phyloP scores from a whole-genome alignment of 225 moss, liverwort and hornwort species.

The Sphagnum contortum region DNA sequence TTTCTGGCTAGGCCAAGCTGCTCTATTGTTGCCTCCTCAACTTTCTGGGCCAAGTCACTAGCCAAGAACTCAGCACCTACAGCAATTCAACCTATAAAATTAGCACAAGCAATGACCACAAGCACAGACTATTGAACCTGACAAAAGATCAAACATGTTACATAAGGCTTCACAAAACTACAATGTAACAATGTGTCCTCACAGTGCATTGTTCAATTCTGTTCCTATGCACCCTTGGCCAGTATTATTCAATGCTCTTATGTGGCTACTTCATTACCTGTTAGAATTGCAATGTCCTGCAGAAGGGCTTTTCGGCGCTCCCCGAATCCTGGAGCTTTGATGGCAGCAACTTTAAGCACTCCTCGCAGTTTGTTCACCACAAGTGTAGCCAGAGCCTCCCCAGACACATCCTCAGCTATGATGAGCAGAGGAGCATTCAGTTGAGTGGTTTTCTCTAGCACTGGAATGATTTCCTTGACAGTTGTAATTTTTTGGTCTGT shows the following conservation, averaged over 20 bases:
- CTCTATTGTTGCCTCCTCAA: slow-evolving; percentile 48
- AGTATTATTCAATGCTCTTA: too few species aligned
- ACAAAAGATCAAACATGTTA: too few species aligned
- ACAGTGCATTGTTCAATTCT: too few species aligned
- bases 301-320: slow-evolving; percentile 47
- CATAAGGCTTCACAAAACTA: too few species aligned
- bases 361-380: slow-evolving; percentile 49
- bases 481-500: slow-evolving; percentile 35
- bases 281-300: slow-evolving; percentile 45
- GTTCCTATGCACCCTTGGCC: too few species aligned
- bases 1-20: slow-evolving; percentile 77
- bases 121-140: too few species aligned
- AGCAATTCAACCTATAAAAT: background rate
- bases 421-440: slow-evolving; percentile 34
- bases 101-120: too few species aligned
- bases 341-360: slow-evolving; percentile 37
- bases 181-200: too few species aligned
- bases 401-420: slow-evolving; percentile 38
- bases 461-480: slow-evolving; percentile 39
- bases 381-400: slow-evolving; percentile 39
- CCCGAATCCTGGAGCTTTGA: slow-evolving; percentile 44
- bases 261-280: slow-evolving; percentile 11
- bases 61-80: slow-evolving; percentile 72
- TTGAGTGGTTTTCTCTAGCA: slow-evolving; percentile 41
- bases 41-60: slow-evolving; percentile 61